phyloP scores from a whole-genome alignment of 1,139 yeast genomes.

The Debaryomycetaceae sp. region DNA sequence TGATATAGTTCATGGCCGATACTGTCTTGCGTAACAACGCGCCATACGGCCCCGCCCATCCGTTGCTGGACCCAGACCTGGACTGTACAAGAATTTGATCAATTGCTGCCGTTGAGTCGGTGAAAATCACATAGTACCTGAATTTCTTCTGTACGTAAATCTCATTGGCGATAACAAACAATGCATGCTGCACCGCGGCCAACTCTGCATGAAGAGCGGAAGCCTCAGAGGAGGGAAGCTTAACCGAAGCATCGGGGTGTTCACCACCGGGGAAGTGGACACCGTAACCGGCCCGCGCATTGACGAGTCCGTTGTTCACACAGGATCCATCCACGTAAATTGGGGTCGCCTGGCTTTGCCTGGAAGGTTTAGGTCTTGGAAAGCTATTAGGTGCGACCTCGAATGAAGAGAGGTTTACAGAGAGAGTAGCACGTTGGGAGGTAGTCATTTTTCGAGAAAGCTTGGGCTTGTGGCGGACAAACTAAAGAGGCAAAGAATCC shows the following conservation, averaged over 20 bases:
- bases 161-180: slow-evolving; percentile 24
- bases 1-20: slow-evolving; percentile 17
- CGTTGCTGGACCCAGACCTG: slow-evolving; percentile 39
- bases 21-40: slow-evolving; percentile 33
- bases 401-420: no score
- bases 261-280: slow-evolving; percentile 55
- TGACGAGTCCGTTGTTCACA: slow-evolving; percentile 36
- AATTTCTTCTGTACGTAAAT: slow-evolving; percentile 1
- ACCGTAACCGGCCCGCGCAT: slow-evolving; percentile 57
- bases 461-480: no score
- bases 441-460: no score
- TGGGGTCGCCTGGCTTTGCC: no score
- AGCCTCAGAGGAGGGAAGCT: slow-evolving; percentile 32
- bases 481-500: no score
- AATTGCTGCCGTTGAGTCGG: slow-evolving; percentile 52
- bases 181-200: slow-evolving; percentile 50
- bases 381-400: no score
- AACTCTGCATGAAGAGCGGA: slow-evolving; percentile 83
- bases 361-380: no score
- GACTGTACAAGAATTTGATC: slow-evolving; percentile 42
- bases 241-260: slow-evolving; percentile 41
- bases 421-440: no score
- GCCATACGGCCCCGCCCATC: slow-evolving; percentile 39
- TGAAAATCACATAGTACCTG: slow-evolving; percentile 22
- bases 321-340: slow-evolving; percentile 73